Base-by-base conservation (phyloP, 192 early-diverging fungal genomes). In the Entophlyctis luteolus region DNA sequence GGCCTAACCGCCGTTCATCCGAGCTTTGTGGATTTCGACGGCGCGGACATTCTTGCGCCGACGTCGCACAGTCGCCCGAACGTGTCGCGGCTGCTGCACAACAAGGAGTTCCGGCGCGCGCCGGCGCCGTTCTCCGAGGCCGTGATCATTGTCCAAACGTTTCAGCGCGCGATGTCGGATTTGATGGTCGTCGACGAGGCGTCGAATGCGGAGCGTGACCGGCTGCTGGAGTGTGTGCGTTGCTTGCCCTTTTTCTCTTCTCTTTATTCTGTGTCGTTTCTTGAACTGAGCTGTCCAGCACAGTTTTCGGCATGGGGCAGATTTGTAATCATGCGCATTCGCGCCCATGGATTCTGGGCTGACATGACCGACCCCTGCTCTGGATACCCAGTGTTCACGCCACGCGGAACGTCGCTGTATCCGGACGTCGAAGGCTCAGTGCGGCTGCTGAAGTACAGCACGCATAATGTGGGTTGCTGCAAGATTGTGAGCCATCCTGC, bases 351-450 rank as follows among this genome's bases (percentile, higher is more conserved):
- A 4, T 81, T 86, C 79, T 96, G 93, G 93, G 90, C 90, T 0
- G 94, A 97, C 73, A 72, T 93, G 39, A 93, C 91, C 35, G 94
- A 97, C 69, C 94, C 94, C 20, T 89, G 90, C 46, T 92, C 91
- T 18, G 94, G 94, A 3, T 91, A 81, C 67, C 87, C 90, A 2
- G 87, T 88, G 22, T 88, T 84, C 67, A 86, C 86, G 2, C 67
- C 78, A 10, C 80, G 86, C 38, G 93, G 93, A 14, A 81, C 89
- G 10, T 81, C 82, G 39, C 81, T 88, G 12, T 97, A 93, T 67
- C 93, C 95, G 10, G 95, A 97, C 65, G 93, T 97, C 16, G 88
- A 92, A 28, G 91, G 91, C 16, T 82, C 88, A 6, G 81, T 87
- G 46, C 58, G 80, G 14, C 79, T 98, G 20, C 70, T 95, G 70